Evolutionary conservation across 441 rosid species (phyloP).

Genomic region (Bocquillonia castaneifolia): DNA sequence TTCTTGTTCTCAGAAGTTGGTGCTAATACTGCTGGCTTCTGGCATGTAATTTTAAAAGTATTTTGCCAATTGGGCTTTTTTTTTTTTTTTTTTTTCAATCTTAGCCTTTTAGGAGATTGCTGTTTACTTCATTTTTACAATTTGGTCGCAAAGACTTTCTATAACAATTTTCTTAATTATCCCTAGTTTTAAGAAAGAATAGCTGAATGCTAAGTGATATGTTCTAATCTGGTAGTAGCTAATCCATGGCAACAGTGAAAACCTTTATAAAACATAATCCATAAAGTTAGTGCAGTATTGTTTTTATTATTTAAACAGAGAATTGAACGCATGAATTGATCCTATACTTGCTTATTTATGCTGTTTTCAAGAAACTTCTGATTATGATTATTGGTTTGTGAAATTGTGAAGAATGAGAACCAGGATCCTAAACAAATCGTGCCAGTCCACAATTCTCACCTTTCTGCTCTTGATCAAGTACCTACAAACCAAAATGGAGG

Average conservation of each 20-base stretch:
- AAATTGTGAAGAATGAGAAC: constrained; percentile 54
- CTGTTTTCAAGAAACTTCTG: constrained; percentile 16
- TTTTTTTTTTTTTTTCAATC: too few relatives aligned
- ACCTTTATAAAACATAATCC: background rate
- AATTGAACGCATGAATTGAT: constrained; percentile 10
- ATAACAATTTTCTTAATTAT: background rate
- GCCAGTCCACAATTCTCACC: constrained; percentile 78
- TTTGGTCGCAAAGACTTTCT: background rate
- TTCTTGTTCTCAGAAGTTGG: background rate
- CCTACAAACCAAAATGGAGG: constrained; percentile 79
- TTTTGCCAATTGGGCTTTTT: background rate
- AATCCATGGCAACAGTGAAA: background rate
- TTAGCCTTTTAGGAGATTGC: background rate
- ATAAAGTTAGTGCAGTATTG: background rate
- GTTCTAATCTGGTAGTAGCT: background rate
- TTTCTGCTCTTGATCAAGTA: constrained; percentile 77
- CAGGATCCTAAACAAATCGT: constrained; percentile 70
- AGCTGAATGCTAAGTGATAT: background rate
- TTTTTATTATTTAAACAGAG: background rate
- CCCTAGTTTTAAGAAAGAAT: background rate
- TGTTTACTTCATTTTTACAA: background rate
- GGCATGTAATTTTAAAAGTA: background rate
- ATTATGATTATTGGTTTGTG: constrained; percentile 31
- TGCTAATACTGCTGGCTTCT: background rate
- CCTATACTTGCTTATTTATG: constrained; percentile 14